Evolutionary conservation across 495 filamentous ascomycete genomes (phyloP).

Genomic region (Cryomyces minteri): DNA sequence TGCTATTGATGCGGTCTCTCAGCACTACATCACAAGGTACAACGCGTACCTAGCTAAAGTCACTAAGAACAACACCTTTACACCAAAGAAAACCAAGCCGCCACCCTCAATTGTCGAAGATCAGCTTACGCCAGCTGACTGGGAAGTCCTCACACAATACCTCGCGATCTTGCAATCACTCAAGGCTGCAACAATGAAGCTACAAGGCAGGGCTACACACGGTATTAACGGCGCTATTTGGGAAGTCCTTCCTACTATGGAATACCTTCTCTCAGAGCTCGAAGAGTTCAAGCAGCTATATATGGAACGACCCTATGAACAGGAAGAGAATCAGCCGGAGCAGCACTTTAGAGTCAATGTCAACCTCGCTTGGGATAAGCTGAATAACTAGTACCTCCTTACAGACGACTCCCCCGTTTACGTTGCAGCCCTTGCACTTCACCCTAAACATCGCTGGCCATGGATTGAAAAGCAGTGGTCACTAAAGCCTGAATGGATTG

Average conservation of each 20-base stretch:
- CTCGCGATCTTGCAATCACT: conserved; percentile 2
- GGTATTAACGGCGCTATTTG: too few species aligned
- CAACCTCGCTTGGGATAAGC: conserved; percentile 2
- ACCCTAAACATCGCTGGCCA: neutral
- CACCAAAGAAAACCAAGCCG: too few species aligned
- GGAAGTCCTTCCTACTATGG: too few species aligned
- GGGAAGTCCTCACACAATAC: conserved; percentile 2
- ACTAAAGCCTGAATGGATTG: neutral
- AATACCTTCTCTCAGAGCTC: neutral
- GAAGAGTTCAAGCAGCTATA: neutral
- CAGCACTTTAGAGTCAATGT: conserved; percentile 2
- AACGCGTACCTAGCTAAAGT: neutral
- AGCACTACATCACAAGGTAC: neutral
- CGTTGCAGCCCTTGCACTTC: conserved; percentile 1
- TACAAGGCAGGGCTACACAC: conserved; percentile 2
- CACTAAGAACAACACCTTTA: too few species aligned
- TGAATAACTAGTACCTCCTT: conserved; percentile 1
- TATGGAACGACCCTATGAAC: too few species aligned
- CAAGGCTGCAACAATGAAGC: conserved; percentile 1
- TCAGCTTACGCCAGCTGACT: conserved; percentile 1
- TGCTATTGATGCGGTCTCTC: conserved; percentile 1
- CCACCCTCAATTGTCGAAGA: conserved; percentile 1
- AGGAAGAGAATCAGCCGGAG: neutral
- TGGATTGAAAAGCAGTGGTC: conserved; percentile 1
- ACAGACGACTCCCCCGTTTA: conserved; percentile 1